phyloP scores from a whole-genome alignment of 1,284 basidiomycete genomes.

The Ganoderma leucocontextum region DNA sequence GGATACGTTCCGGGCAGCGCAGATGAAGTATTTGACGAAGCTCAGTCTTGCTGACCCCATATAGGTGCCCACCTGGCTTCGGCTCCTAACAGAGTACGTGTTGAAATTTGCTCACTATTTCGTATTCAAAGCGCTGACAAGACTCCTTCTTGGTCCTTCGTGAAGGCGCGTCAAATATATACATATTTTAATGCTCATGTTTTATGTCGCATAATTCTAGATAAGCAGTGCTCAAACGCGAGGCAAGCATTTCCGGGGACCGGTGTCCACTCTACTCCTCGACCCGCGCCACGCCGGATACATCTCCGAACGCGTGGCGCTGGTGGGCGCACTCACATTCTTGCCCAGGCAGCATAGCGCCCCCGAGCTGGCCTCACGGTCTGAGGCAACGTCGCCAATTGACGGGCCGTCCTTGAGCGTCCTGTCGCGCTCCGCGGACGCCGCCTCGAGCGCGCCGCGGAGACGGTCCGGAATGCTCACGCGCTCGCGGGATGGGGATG shows the following conservation, averaged over 20 bases:
- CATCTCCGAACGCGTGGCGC: background rate
- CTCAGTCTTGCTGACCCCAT: conserved; percentile 20
- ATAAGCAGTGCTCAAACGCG: no score
- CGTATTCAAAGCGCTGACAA: no score
- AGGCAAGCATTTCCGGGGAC: no score
- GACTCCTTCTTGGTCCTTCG: no score
- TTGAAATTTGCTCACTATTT: background rate
- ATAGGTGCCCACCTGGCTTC: conserved; percentile 6
- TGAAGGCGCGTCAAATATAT: no score
- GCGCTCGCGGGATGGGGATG: no score
- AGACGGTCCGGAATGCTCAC: background rate
- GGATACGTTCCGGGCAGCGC: conserved; percentile 52
- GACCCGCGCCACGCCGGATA: no score
- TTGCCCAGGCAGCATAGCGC: background rate
- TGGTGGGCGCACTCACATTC: background rate
- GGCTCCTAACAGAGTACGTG: background rate
- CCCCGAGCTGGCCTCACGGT: background rate
- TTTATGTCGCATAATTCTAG: no score
- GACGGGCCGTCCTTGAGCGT: background rate
- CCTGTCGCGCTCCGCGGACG: background rate
- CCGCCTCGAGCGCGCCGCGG: background rate
- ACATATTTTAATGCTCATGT: no score
- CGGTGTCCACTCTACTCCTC: background rate
- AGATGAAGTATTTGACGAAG: conserved; percentile 30
- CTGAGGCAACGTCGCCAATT: background rate